These are phyloP conservation scores for Backusella tuberculispora DNA, from an alignment of 192 early-diverging fungal species.

Conservation along the genomic window DNA sequence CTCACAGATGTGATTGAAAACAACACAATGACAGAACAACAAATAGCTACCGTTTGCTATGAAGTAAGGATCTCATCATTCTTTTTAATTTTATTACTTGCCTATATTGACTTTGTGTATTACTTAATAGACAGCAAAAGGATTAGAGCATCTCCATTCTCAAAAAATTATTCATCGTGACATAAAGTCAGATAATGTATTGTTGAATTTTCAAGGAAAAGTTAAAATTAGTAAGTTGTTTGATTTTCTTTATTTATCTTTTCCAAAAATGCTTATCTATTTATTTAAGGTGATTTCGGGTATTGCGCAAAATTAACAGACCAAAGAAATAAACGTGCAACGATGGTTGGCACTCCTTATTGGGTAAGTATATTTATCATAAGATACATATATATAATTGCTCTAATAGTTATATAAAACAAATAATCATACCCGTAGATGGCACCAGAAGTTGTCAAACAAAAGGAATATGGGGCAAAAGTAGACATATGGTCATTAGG, in stretches of 20 bases:
- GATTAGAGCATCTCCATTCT: conserved; percentile 76
- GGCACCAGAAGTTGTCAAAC: conserved; percentile 96
- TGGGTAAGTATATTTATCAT: conserved; percentile 51
- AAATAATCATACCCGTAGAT: conserved; percentile 49
- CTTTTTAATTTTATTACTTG: background rate
- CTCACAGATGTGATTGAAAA: conserved; percentile 82
- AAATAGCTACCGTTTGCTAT: conserved; percentile 83
- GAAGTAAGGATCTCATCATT: conserved; percentile 44
- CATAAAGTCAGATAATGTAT: conserved; percentile 87
- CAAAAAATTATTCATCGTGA: conserved; percentile 84
- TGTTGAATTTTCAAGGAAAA: conserved; percentile 67
- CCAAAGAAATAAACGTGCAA: conserved; percentile 73
- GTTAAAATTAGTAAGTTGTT: conserved; percentile 70
- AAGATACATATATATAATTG: background rate
- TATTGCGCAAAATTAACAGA: conserved; percentile 83
- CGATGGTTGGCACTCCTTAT: conserved; percentile 91
- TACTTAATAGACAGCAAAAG: conserved; percentile 61
- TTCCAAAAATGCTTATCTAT: background rate
- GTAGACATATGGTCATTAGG: conserved; percentile 97
- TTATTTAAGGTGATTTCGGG: conserved; percentile 77
- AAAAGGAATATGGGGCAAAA: conserved; percentile 91
- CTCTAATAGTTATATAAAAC: background rate
- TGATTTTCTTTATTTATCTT: background rate
- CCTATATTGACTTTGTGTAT: background rate
- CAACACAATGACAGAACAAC: conserved; percentile 83